Evolutionary conservation across 495 filamentous ascomycete species (phyloP), one percentile per base, ranked within the genome.

Genomic region (Evernia prunastri): DNA sequence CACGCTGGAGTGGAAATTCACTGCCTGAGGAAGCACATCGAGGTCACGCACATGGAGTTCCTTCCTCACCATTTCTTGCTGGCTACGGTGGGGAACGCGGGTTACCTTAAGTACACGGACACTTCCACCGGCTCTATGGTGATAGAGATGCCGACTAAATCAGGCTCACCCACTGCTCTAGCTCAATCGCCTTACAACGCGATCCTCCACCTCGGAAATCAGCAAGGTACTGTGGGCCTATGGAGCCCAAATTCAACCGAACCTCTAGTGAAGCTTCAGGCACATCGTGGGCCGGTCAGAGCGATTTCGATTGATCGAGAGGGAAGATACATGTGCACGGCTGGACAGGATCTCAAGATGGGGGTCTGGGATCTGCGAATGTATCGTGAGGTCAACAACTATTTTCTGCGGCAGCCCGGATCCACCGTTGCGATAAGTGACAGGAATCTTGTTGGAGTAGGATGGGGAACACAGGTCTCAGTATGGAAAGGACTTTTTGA

Each of bases 21-120:
- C 75, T 92, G 90, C 72, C 78, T 98, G 64, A 84, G 83, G 74
- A 90, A 91, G 71, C 92, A 95, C 69, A 81, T 93, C 66, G 94
- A 97, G 76, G 90, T 95, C n/a, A 88, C 87, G 13, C 86, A 92
- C 77, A 89, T 98, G 79, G 91, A 97, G 74, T 98, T 96, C 73
- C 78, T 98, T 33, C 93, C 92, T 4, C 97, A 96, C 72, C 94
- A 97, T 73, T 98, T 96, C 69, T 84, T 98, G 27, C 81, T 98
- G 53, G 90, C 89, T 15, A 96, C 91, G 35, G 79, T 94, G 87
- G 87, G 89, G 58, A 94, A 87, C 68, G 86, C 86, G 59, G 94
- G 93, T 10, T 87, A 86, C 70, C 78, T 97, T 57, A 96, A 94
- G 75, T 98, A 96, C 74, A 93, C 92, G 68, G 94, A 98, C 73